Base-by-base conservation (phyloP, 1,284 basidiomycete genomes). In the Ceratobasidium sp. region DNA sequence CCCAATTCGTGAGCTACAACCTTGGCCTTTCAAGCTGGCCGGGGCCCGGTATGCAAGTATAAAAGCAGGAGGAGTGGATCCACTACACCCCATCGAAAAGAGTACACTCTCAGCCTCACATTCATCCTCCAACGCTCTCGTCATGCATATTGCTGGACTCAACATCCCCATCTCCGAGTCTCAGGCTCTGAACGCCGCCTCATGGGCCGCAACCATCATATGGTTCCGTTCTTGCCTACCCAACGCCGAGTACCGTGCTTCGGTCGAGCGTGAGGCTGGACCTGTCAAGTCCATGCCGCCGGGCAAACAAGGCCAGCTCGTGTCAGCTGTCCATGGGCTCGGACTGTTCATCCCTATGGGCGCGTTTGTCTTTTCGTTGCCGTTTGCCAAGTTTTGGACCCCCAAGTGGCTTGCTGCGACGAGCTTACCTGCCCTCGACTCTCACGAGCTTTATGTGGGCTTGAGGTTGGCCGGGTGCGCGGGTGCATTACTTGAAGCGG, bases 91-190 rank as follows among this genome's bases (percentile, higher is more conserved):
- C n/a, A 71, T 59, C 66, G 18, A 35, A 48, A 48, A 27, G 33
- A 33, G n/a, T 33, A 10, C 18, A 27, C 30, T 8, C 23, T 16
- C 66, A n/a, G 12, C 33, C 38, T 70, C 23, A 16, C 16, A 52
- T 20, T 46, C 46, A 57, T 30, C 66, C 3, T n/a, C 57, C 30
- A 33, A 52, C n/a, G 5, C n/a, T 35, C 54, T 69, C 59, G 38
- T 6, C 33, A 74, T 74, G 73, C 65, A 75, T n/a, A 38, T 75
- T 23, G 73, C 73, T 27, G 73, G 73, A 27, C 18, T 75, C 14
- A 50, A 75, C 27, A 4, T 75, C 35, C 50, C 73, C 48, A 54
- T 75, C 30, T 30, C 73, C 30, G 60, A 75, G n/a, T 23, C 73
- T 5, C 73, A 75, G 30, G 73, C 62, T n/a, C 46, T 75, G 20